Base-by-base conservation (phyloP, 2,329 filamentous ascomycete genomes). In the Elsinoe arachidis region DNA sequence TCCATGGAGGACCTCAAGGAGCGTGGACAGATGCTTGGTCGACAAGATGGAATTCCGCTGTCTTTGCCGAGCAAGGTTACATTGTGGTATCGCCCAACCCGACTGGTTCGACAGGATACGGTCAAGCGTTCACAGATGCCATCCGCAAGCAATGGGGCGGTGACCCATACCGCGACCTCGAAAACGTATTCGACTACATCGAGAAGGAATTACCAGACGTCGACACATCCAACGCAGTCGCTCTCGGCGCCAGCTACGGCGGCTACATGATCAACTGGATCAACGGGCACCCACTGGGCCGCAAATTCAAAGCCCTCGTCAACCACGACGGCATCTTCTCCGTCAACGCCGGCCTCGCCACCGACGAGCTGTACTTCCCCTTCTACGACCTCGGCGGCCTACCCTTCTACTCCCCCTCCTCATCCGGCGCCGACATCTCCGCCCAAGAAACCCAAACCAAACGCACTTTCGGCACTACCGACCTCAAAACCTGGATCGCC, bases 201-300 rank as follows among this genome's bases (percentile, higher is more conserved):
- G 78, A 81, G 62, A 72, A 81, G 30, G 78, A 87, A 57, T 70
- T 91, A 64, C 68, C 75, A 1, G 88, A 85, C 63, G 81, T 90
- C 37, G 87, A 93, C 66, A 86, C 81, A 0, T 70, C 76, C 2
- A 79, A 82, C 10, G 82, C 87, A 1, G 87, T 93, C 0, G 87
- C 86, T 1, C 73, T 90, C 0, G 88, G 88, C 4, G 88, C 87
- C 0, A 85, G 81, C 9, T 90, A 88, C 63, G 86, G 86, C 33
- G 86, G 86, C 3, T 88, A 82, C 66, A 88, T 89, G 86, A 83
- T 88, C 61, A 88, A 95, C 69, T 95, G 91, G 90, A 90, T 96
- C 64, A 90, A 96, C 72, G 91, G 91, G 6, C 87, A 93, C 61
- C 79, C 82, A 1, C 79, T 96, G 0, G 90, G 90, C 17, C 83